phyloP scores from a whole-genome alignment of 2,329 filamentous ascomycete species.

The Cladosporium colombiae region DNA sequence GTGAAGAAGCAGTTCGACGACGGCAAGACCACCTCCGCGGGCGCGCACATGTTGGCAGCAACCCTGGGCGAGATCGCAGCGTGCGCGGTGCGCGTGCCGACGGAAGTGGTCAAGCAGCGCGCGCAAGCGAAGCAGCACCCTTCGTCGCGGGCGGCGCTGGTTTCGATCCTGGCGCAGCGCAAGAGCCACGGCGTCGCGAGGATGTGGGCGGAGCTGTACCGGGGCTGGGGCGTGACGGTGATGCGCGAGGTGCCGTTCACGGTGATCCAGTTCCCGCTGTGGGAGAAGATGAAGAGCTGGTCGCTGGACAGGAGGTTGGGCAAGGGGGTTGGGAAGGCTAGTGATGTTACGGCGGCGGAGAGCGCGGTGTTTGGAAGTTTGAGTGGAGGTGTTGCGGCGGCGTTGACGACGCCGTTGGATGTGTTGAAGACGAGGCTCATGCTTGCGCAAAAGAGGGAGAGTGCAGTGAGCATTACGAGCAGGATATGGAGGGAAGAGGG shows the following conservation, averaged over 20 bases:
- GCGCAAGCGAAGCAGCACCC: conserved; percentile 86
- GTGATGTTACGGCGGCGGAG: conserved; percentile 67
- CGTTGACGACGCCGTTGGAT: conserved; percentile 86
- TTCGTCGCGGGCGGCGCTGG: conserved; percentile 66
- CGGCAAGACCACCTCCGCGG: conserved; percentile 27
- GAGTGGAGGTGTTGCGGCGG: conserved; percentile 82
- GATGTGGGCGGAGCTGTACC: conserved; percentile 82
- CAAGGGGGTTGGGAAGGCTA: conserved; percentile 26
- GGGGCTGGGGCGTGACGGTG: conserved; percentile 89
- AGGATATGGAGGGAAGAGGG: conserved; percentile 67
- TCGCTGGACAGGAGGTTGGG: conserved; percentile 47
- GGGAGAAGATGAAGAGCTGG: conserved; percentile 87
- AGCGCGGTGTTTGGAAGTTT: conserved; percentile 83
- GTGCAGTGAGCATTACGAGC: conserved; percentile 60
- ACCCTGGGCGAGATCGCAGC: conserved; percentile 86
- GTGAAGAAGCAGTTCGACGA: conserved; percentile 30
- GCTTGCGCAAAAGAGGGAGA: conserved; percentile 71
- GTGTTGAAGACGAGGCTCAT: conserved; percentile 97
- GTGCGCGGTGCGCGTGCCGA: conserved; percentile 88
- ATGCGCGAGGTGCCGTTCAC: conserved; percentile 97
- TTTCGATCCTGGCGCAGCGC: conserved; percentile 61
- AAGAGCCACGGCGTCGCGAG: conserved; percentile 46
- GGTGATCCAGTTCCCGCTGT: conserved; percentile 93
- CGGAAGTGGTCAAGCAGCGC: conserved; percentile 95
- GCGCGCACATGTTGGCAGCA: conserved; percentile 78